A percentile compares a stretch with the other conserved stretches of the same genome.
Evolutionary conservation across 2,329 filamentous ascomycete species (phyloP).

Genomic region (Colletotrichum chlorophyti): DNA sequence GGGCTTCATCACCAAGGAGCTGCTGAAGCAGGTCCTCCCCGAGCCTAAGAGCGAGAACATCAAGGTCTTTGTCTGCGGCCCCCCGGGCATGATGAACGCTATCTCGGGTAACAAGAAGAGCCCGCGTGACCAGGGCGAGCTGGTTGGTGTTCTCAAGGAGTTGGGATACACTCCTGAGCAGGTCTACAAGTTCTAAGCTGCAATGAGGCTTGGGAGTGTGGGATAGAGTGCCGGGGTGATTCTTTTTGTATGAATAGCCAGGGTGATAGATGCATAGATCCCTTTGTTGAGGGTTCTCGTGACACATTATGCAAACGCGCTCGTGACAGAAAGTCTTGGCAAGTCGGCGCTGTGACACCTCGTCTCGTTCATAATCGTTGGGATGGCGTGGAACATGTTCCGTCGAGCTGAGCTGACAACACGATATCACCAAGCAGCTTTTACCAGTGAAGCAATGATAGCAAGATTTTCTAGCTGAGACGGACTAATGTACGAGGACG

Average conservation of each 20-base stretch:
- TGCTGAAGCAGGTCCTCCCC: constrained; percentile 92
- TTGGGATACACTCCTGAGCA: constrained; percentile 76
- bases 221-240: background rate
- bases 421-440: too few relatives aligned
- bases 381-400: too few relatives aligned
- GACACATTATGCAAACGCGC: too few relatives aligned
- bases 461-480: too few relatives aligned
- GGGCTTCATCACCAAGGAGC: constrained; percentile 87
- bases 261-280: constrained; percentile 27
- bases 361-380: too few relatives aligned
- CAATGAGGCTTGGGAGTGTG: background rate
- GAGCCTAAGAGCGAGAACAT: constrained; percentile 91
- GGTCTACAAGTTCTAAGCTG: constrained; percentile 86
- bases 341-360: too few relatives aligned
- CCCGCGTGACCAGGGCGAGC: constrained; percentile 92
- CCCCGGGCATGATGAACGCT: constrained; percentile 91
- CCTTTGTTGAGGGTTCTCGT: background rate
- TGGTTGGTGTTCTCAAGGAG: constrained; percentile 81
- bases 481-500: too few relatives aligned
- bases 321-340: too few relatives aligned
- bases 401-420: too few relatives aligned
- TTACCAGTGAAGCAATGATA: too few relatives aligned
- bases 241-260: constrained; percentile 17
- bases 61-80: constrained; percentile 96
- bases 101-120: constrained; percentile 89